phyloP scores from a whole-genome alignment of 352 stramenopile species.

The Pythium plurisporium region DNA sequence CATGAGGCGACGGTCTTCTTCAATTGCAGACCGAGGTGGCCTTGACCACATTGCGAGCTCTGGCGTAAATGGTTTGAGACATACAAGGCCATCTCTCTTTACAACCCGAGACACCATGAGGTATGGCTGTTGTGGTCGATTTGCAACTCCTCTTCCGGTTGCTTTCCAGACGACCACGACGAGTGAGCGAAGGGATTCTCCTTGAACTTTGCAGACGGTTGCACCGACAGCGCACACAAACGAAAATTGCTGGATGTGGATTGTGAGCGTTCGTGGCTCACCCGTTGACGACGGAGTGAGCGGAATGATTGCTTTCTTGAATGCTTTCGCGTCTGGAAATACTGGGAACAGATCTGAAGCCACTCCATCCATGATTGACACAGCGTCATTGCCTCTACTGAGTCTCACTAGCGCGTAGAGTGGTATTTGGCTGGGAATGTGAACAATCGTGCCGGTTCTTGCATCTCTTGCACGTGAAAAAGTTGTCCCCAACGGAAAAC shows the following conservation, averaged over 20 bases:
- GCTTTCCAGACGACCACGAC: conserved; percentile 23
- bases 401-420: conserved; percentile 3
- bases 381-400: not conserved
- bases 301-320: not conserved
- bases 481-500: not conserved
- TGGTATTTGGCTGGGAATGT: conserved; percentile 1
- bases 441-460: not conserved
- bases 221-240: conserved; percentile 23
- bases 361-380: not conserved
- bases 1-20: conserved; percentile 14
- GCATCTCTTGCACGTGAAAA: not conserved
- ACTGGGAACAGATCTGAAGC: not conserved
- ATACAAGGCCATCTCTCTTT: conserved; percentile 1
- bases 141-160: not conserved
- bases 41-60: conserved; percentile 13
- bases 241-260: conserved; percentile 23
- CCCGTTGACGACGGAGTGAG: not conserved
- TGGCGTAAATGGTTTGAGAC: conserved; percentile 10
- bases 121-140: conserved; percentile 21
- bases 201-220: conserved; percentile 26
- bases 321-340: not conserved
- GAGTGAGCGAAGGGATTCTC: conserved; percentile 17
- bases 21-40: conserved; percentile 7
- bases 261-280: not conserved
- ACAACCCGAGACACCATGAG: conserved; percentile 21